Percentiles rank a stretch among this genome's conserved stretches.
Evolutionary conservation across 1,284 basidiomycete species (phyloP).

Genomic region (Leccinum fallax): DNA sequence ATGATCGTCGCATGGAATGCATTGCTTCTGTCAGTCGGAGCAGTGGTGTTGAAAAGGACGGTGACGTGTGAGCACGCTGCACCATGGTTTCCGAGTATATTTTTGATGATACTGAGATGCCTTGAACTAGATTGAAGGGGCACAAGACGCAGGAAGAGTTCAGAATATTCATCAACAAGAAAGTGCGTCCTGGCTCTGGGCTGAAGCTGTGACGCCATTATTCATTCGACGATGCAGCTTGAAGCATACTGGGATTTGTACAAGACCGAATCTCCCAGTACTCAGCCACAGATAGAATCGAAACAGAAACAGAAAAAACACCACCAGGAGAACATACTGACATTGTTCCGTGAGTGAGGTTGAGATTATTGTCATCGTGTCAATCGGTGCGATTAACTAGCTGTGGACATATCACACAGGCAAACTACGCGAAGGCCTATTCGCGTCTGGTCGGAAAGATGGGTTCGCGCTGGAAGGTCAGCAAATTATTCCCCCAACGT

Average conservation of each 20-base stretch:
- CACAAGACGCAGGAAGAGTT: conserved; percentile 62
- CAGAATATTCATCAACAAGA: conserved; percentile 58
- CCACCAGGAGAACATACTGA: conserved; percentile 64
- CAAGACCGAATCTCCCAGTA: conserved; percentile 1
- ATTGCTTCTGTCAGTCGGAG: conserved; percentile 72
- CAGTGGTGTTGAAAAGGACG: conserved; percentile 68
- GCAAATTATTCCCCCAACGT: conserved; percentile 12
- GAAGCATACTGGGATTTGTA: conserved; percentile 42
- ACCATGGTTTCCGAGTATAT: neutral
- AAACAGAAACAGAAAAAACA: conserved; percentile 48
- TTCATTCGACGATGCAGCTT: conserved; percentile 40
- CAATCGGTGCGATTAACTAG: neutral
- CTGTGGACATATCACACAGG: conserved; percentile 42
- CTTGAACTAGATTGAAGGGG: conserved; percentile 55
- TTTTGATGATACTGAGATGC: conserved; percentile 36
- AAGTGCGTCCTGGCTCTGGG: conserved; percentile 43
- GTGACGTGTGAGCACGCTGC: conserved; percentile 59
- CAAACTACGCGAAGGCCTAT: conserved; percentile 70
- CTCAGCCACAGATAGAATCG: conserved; percentile 25
- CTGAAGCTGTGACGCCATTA: conserved; percentile 6
- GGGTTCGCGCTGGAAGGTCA: conserved; percentile 64
- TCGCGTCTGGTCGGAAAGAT: conserved; percentile 58
- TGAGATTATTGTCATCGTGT: neutral
- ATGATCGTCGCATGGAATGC: conserved; percentile 49
- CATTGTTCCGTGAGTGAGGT: conserved; percentile 59